Base-by-base conservation (phyloP, 1,284 basidiomycete genomes). In the Cutaneotrichosporon dermatis region DNA sequence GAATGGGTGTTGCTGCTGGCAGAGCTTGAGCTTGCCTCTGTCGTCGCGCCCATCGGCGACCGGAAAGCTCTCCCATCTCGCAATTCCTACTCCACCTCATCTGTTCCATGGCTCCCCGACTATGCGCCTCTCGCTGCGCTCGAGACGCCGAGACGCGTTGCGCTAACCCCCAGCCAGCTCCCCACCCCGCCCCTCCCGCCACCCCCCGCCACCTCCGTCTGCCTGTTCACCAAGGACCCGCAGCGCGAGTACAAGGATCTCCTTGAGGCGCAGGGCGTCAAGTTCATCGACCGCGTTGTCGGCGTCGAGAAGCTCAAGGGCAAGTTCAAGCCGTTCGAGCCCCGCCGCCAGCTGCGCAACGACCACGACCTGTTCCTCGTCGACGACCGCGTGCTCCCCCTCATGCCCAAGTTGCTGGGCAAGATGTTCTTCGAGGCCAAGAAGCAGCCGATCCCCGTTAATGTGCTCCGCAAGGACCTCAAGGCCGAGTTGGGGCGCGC, bases 361-460 rank as follows among this genome's bases (percentile, higher is more conserved):
- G 92, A 95, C 73, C 89, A 96, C 69, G 92, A 88, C 6, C 72
- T 98, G 63, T 99, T 98, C 80, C 82, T 99, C 39, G 92, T 91
- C 16, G 95, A 99, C 78, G 90, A 95, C 66, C 82, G 93, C 42
- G 84, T 99, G 43, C 81, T 96, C 33, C 87, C 89, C n/a, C 79
- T 92, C 57, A 82, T 98, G 62, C 95, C 95, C 3, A 86, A 85
- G 61, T 77, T 97, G 50, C 82, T 98, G 5, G 96, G 95, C 25
- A 88, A 86, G 62, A 89, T 88, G 68, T 98, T 92, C 83, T 93
- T 97, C 68, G 84, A 90, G 25, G 90, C 92, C 1, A 97, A 97
- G 79, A 99, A 98, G 91, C 90, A 94, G 75, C 95, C 95, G 2
- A 90, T 98, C 53, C 91, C 95, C 2, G 93, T 98, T 42, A 87